phyloP scores from a whole-genome alignment of 768 basidiomycete genomes.

The Pulveroboletus sp. region DNA sequence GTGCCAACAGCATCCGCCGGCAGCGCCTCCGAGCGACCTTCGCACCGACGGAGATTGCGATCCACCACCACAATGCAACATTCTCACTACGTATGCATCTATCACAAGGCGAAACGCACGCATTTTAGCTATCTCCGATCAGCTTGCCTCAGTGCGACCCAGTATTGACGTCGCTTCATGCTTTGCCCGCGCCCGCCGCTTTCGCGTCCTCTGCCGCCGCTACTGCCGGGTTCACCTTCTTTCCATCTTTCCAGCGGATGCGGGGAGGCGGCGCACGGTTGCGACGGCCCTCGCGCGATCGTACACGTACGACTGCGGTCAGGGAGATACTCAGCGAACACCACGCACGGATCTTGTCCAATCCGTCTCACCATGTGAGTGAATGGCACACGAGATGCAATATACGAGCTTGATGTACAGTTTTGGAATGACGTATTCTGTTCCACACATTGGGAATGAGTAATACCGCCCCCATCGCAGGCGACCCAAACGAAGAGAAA shows the following conservation, averaged over 20 bases:
- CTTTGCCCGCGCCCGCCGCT: slow-evolving; percentile 49
- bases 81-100: not conserved
- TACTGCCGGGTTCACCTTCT: slow-evolving; percentile 96
- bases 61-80: not conserved
- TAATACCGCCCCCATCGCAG: not conserved
- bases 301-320: slow-evolving; percentile 86
- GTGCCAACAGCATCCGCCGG: too few species aligned
- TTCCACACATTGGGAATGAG: not conserved
- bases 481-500: too few species aligned
- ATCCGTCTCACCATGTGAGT: slow-evolving; percentile 80
- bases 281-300: slow-evolving; percentile 90
- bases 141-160: too few species aligned
- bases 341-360: not conserved
- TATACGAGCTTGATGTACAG: slow-evolving; percentile 98
- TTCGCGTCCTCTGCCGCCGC: slow-evolving; percentile 89
- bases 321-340: not conserved
- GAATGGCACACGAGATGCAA: slow-evolving; percentile 99
- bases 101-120: slow-evolving; percentile 1
- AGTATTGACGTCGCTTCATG: slow-evolving; percentile 30
- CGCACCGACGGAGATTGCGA: not conserved
- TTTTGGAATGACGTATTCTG: slow-evolving; percentile 95
- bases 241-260: slow-evolving; percentile 90
- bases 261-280: slow-evolving; percentile 98
- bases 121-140: slow-evolving; percentile 1
- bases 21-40: not conserved